These are phyloP conservation scores for Tylopilus rubrobrunneus DNA, from an alignment of 768 basidiomycete species.

Conservation along the genomic window DNA sequence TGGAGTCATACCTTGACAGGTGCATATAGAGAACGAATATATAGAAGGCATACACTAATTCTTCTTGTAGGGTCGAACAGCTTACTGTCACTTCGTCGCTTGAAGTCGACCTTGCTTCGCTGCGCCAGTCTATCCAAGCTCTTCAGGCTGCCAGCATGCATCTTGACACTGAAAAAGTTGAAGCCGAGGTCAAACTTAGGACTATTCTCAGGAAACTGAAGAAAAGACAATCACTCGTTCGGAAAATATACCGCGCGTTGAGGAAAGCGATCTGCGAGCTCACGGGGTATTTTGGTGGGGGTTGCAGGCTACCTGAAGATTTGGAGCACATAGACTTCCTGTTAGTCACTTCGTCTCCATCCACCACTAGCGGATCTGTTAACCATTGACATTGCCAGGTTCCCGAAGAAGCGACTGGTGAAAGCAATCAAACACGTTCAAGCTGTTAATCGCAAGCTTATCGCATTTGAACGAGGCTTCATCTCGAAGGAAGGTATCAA, in stretches of 20 bases:
- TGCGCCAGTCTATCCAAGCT: conserved; percentile 44
- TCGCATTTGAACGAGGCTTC: conserved; percentile 76
- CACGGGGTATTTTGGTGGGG: conserved; percentile 30
- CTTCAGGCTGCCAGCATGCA: conserved; percentile 50
- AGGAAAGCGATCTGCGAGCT: conserved; percentile 33
- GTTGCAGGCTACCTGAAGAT: conserved; percentile 13
- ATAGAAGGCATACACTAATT: conserved; percentile 23
- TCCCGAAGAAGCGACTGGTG: conserved; percentile 36
- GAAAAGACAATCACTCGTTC: conserved; percentile 23
- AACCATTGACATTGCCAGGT: conserved; percentile 13
- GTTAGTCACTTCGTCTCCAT: conserved; percentile 10
- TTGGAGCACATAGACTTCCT: neutral
- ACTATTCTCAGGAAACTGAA: conserved; percentile 39
- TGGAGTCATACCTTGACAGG: conserved; percentile 60
- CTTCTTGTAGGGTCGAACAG: conserved; percentile 26
- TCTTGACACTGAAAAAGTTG: conserved; percentile 56
- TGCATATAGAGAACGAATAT: conserved; percentile 27
- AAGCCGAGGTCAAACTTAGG: conserved; percentile 50
- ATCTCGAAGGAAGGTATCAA: conserved; percentile 78
- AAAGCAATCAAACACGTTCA: conserved; percentile 58
- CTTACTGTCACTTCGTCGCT: conserved; percentile 29
- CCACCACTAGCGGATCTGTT: neutral
- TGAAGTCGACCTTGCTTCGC: conserved; percentile 45
- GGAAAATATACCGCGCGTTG: conserved; percentile 14
- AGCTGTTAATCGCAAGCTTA: conserved; percentile 63